Base-by-base conservation (phyloP, 805 yeast genomes). In the Yarrowia divulgata region DNA sequence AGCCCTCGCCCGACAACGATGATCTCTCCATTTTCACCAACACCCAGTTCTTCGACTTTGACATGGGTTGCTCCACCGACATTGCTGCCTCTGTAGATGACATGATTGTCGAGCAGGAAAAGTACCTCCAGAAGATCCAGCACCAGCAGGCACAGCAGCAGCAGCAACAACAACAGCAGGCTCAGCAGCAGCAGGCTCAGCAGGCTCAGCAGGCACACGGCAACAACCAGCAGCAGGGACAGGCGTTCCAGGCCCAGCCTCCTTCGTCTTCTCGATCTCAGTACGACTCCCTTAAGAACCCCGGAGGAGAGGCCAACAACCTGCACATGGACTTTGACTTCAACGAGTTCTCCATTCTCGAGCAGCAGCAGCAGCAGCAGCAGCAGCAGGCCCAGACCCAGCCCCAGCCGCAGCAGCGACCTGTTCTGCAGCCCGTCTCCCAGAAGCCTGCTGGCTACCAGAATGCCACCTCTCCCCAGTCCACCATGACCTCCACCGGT, bases 41-140 rank as follows among this genome's bases (percentile, higher is more conserved):
- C 73, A 81, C 83, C 45, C 79, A 79, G 66, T 81, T 81, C 73
- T 81, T 81, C 72, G 83, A 81, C 74, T 77, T 81, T 69, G 84
- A 81, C 69, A 75, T 81, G 73, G 84, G 84, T 67, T 74, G 81
- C 52, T 73, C 81, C 58, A 79, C 83, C 40, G 81, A 81, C 70
- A 79, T 81, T 67, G 80, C 80, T 13, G 78, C 79, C 12, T 76
- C 80, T 1, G 80, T 78, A 29, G 82, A 79, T 68, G 80, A 78
- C 72, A 72, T 79, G 72, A 70, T 79, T 70, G 79, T 79, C 79
- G 80, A 78, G 73, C 81, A 79, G 72, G 81, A 79, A 71, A 76
- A 75, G 71, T 77, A 74, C 72, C 73, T 79, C 48, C 81, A 79
- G 71, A 72, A 71, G 48, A 75, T 75, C 72, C 69, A 69, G 50